Conservation (phyloP, 768 basidiomycete species). For the Infundibulicybe gibba region DNA sequence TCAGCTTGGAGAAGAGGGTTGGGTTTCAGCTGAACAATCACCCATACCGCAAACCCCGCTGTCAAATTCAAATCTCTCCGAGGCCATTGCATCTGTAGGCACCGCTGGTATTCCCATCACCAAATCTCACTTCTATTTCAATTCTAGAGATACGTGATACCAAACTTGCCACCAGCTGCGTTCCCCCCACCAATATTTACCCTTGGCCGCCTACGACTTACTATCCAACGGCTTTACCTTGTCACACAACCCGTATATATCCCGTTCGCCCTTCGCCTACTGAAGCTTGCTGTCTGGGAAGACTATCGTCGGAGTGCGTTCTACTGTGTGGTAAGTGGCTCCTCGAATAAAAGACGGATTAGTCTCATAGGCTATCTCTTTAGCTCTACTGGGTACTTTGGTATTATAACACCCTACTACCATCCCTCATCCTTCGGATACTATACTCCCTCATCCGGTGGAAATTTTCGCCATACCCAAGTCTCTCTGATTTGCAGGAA, state of each 20-base stretch:
- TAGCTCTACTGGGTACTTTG: constrained; percentile 65
- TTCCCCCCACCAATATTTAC: constrained; percentile 45
- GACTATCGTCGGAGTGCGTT: constrained; percentile 39
- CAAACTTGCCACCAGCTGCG: constrained; percentile 39
- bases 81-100: constrained; percentile 23
- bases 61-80: neutral
- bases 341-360: neutral
- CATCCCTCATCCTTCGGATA: constrained; percentile 45
- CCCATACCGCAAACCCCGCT: too few species aligned
- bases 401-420: constrained; percentile 54
- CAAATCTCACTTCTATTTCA: neutral
- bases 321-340: constrained; percentile 47
- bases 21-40: too few species aligned
- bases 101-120: neutral
- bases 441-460: constrained; percentile 45
- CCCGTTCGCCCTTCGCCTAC: constrained; percentile 34
- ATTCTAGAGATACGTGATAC: constrained; percentile 35
- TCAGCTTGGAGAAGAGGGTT: too few species aligned
- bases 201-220: constrained; percentile 46
- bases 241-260: constrained; percentile 46
- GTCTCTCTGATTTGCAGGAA: constrained; percentile 46
- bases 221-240: constrained; percentile 53
- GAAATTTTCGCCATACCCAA: constrained; percentile 52
- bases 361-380: neutral
- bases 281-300: constrained; percentile 53